Base-by-base conservation (phyloP, 148 eudicot species). In the Dysphania ambrosioides region DNA sequence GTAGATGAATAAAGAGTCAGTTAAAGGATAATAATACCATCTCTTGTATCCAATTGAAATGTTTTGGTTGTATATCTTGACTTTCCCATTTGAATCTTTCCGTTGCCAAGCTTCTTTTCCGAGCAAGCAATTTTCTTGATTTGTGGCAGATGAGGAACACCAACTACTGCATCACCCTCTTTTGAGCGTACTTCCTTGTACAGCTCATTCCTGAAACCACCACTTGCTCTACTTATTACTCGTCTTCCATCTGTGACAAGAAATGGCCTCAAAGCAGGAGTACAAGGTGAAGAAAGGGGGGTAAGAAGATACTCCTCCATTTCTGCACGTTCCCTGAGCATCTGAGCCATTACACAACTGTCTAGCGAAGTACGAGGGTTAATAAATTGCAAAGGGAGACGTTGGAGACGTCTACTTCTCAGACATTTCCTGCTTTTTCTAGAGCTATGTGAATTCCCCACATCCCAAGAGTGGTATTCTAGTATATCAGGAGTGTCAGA, bases 321-420 rank as follows among this genome's bases (percentile, higher is more conserved):
- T 75, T 78, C 85, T 30, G 76, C 77, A 81, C 68, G 79, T 55
- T 86, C 88, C 73, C 82, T 86, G 58, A 83, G 84, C 74, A 94
- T 80, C 79, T 90, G 98, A 81, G 97, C 96, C 86, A 88, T 82
- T 53, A 92, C 76, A 71, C 98, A 92, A 81, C 93, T 92, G 61
- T 92, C 96, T 47, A 92, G 78, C n/a, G 96, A 92, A 55, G 75
- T 88, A 60, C 83, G 84, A 59, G 96, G 97, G 80, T 80, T 95
- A 32, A 88, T 42, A 41, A 62, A 70, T 79, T 80, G 82, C 83
- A 86, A 68, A 11, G 79, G 80, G 16, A 38, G 63, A 70, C 71
- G 55, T 70, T 78, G 81, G 16, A 44, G 63, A 68, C 73, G 55
- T 72, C 88, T 85, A 79, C 87, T 83, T 75, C 87, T 82, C 79